Evolutionary conservation across 2,329 filamentous ascomycete genomes (phyloP), one percentile per base, ranked within the genome.

Genomic region (Colletotrichum spinosum): DNA sequence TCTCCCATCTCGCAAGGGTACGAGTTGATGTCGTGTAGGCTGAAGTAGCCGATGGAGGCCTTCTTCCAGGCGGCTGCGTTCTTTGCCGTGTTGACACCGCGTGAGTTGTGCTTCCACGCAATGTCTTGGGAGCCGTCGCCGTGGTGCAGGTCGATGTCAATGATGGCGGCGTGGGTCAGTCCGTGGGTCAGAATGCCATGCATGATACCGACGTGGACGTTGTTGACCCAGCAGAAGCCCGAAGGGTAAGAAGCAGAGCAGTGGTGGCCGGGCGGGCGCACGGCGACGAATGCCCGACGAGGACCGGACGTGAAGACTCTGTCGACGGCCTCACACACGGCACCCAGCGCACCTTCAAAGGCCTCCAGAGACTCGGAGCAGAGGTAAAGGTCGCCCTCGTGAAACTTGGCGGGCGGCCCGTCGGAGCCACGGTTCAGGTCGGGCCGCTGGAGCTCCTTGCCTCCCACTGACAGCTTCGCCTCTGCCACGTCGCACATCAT

Each of bases 221-320:
- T 99, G 77, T 99, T 99, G 55, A 99, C 81, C 95, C 96, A 99
- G 80, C 96, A 99, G 75, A 99, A 99, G 0, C 96, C 96, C 2
- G 95, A 97, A 0, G 96, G 96, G 71, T 91, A 90, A 54, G 91
- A 88, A 4, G 93, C 88, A 2, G 95, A 97, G 78, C 96, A 99
- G 75, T 99, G 96, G 75, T 99, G 96, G 1, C 96, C 96, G 0
- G 96, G 96, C 5, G 96, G 96, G 38, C 96, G 89, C 54, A 98
- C 92, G 35, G 92, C 94, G 54, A 98, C 93, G 76, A 99, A 99
- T 0, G 94, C 94, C 60, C 93, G 88, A 50, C 86, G 88, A 25
- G 91, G 90, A 7, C 88, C 86, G 4, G 80, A 79, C 2, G 79
- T 77, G 46, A 98, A 96, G 3, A 98, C 90, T 0, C 88, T 84